Base-by-base conservation (phyloP, 2,329 filamentous ascomycete species). In the Pseudogymnoascus sp. region DNA sequence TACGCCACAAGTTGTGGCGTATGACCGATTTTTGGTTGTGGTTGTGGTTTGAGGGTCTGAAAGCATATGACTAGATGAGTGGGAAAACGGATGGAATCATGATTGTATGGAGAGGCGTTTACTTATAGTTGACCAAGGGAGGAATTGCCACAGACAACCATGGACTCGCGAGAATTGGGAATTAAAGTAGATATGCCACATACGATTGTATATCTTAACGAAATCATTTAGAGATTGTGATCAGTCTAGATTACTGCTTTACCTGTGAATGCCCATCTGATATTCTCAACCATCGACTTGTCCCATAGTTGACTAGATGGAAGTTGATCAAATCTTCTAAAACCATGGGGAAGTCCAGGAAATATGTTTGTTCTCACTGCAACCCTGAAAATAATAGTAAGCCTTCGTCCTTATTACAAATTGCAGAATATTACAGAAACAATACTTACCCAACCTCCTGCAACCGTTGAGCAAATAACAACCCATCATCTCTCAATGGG, bases 401-500 rank as follows among this genome's bases (percentile, higher is more conserved):
- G 53, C 31, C 8, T 10, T 10, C 33, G n/a, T 31, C n/a, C 21
- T 21, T 60, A 21, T 60, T 23, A 10, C 15, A 3, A 17, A 31
- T 60, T 35, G 33, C 33, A 35, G 23, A 60, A 60, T 33, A 10
- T 8, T 1, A 9, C 3, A 21, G 5, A 11, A 23, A 42, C 76
- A 35, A 15, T 35, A 35, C 10, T 69, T 66, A 80, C 74, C 79
- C 78, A 57, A 77, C 77, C 50, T 78, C 76, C 2, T 72, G 71
- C 5, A 82, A 68, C 70, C 71, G 69, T 65, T 79, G 75, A 3
- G 73, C 78, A 68, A 76, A 82, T 9, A 82, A 68, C 3, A 83
- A 64, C 0, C 74, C 80, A 66, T 82, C 79, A 62, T 83, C 80
- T 15, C 80, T 68, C 28, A 83, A 64, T 0, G 78, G 77, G 71